Percentiles rank a stretch among this genome's conserved stretches.
phyloP scores from a whole-genome alignment of 129 eudicot species.

The Sambucus nigra region DNA sequence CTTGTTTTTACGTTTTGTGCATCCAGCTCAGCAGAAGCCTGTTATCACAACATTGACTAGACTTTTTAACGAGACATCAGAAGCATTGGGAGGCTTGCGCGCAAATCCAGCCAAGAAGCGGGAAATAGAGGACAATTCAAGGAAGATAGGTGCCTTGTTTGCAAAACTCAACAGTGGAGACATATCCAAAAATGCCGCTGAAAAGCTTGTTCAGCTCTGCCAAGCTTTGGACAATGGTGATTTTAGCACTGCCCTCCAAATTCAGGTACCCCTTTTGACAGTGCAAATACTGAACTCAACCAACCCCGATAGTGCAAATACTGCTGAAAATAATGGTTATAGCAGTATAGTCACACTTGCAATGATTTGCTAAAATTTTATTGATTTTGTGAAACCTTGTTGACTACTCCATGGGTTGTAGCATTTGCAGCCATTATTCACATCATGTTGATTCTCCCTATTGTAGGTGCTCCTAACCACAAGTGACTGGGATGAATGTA shows the following conservation, averaged over 20 bases:
- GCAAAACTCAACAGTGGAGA: constrained; percentile 75
- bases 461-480: constrained; percentile 75
- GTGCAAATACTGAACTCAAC: background rate
- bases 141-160: constrained; percentile 79
- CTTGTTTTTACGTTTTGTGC: constrained; percentile 6
- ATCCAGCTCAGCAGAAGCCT: constrained; percentile 69
- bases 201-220: constrained; percentile 88
- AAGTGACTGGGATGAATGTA: constrained; percentile 95
- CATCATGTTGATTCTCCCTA: background rate
- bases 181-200: constrained; percentile 77
- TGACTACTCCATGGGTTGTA: too few species aligned
- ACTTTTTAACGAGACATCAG: constrained; percentile 87
- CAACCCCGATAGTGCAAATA: background rate
- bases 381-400: background rate
- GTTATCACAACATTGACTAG: constrained; percentile 78
- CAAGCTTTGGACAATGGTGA: constrained; percentile 86
- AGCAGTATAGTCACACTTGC: too few species aligned
- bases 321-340: too few species aligned
- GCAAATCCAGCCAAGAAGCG: constrained; percentile 77
- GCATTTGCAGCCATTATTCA: too few species aligned
- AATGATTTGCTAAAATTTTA: too few species aligned
- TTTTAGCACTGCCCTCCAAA: constrained; percentile 66
- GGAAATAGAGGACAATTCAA: constrained; percentile 91
- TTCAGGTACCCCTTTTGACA: constrained; percentile 47
- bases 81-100: constrained; percentile 70